These are phyloP conservation scores for Auxenochlorella pyrenoidosa DNA, from an alignment of 139 green algal genomes.

Conservation along the genomic window DNA sequence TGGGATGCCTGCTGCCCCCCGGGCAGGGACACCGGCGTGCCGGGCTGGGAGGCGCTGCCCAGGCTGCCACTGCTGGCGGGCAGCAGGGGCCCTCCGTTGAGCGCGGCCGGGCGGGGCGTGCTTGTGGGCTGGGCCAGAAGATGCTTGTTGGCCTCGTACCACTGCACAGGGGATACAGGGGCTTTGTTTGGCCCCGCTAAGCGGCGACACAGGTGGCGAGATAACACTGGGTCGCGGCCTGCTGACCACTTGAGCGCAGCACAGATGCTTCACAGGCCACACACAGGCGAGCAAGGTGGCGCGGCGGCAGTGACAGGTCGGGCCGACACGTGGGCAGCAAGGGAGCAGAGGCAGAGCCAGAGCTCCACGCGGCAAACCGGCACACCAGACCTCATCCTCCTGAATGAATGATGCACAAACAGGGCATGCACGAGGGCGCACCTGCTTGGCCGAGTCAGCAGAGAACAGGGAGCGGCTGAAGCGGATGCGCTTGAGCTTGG, in stretches of 20 bases:
- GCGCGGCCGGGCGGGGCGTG: background rate
- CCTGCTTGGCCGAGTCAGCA: slow-evolving; percentile 38
- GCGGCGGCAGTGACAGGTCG: too few relatives aligned
- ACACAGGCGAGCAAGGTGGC: too few relatives aligned
- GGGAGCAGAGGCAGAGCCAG: background rate
- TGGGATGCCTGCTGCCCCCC: background rate
- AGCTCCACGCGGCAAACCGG: background rate
- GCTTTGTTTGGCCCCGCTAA: too few relatives aligned
- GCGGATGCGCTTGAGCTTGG: slow-evolving; percentile 51
- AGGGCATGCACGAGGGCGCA: background rate
- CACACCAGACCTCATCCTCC: too few relatives aligned
- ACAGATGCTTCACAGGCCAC: too few relatives aligned
- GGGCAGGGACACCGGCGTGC: background rate
- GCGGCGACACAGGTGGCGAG: too few relatives aligned
- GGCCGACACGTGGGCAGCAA: too few relatives aligned
- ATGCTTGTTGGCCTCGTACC: slow-evolving; percentile 47
- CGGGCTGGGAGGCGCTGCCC: background rate
- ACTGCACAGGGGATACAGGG: slow-evolving; percentile 18
- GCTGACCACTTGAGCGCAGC: too few relatives aligned
- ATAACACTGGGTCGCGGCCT: too few relatives aligned
- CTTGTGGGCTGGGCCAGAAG: slow-evolving; percentile 12
- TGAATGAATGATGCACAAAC: background rate
- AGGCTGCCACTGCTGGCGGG: background rate
- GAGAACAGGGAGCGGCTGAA: slow-evolving; percentile 52
- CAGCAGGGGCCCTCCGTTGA: too few relatives aligned